Percentiles rank a stretch among this genome's conserved stretches.
Conservation (phyloP, 495 filamentous ascomycete genomes). For the Coniosporium apollinis region DNA sequence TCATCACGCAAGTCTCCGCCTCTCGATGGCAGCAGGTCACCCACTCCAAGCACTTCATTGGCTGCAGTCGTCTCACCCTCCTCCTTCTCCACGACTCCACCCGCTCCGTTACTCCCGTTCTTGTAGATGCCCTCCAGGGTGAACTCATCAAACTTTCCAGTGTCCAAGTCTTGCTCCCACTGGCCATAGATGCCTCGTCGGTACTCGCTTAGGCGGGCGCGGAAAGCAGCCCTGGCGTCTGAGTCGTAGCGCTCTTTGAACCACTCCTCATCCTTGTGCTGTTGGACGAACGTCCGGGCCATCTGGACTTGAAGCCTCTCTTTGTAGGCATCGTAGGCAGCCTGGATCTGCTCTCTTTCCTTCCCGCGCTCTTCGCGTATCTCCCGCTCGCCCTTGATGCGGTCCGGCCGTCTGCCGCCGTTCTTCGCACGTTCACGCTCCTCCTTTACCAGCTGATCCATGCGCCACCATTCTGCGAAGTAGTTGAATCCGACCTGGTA, state of each 20-base stretch:
- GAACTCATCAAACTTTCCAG: conserved; percentile 80
- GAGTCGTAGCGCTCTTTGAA: conserved; percentile 90
- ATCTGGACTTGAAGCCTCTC: conserved; percentile 85
- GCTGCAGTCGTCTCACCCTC: conserved; percentile 81
- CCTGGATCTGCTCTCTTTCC: conserved; percentile 78
- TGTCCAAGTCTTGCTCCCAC: conserved; percentile 71
- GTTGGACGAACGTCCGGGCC: conserved; percentile 70
- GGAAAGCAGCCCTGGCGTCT: conserved; percentile 54
- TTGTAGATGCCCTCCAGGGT: conserved; percentile 92
- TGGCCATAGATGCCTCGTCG: conserved; percentile 56
- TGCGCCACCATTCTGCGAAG: conserved; percentile 93
- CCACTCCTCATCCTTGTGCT: conserved; percentile 91
- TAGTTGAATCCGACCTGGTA: conserved; percentile 93
- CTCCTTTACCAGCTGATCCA: conserved; percentile 70
- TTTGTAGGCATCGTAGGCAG: conserved; percentile 85
- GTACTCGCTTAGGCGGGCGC: conserved; percentile 52
- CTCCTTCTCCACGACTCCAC: conserved; percentile 80
- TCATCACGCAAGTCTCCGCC: conserved; percentile 75
- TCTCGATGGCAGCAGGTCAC: conserved; percentile 65
- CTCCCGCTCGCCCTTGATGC: conserved; percentile 59
- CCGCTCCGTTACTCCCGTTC: conserved; percentile 73
- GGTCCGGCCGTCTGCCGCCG: conserved; percentile 55
- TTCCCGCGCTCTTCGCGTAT: conserved; percentile 71
- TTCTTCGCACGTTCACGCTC: conserved; percentile 65
- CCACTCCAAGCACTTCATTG: conserved; percentile 81